These are phyloP conservation scores for Solanum tacnaense DNA, from an alignment of 257 asterid genomes.

Conservation along the genomic window DNA sequence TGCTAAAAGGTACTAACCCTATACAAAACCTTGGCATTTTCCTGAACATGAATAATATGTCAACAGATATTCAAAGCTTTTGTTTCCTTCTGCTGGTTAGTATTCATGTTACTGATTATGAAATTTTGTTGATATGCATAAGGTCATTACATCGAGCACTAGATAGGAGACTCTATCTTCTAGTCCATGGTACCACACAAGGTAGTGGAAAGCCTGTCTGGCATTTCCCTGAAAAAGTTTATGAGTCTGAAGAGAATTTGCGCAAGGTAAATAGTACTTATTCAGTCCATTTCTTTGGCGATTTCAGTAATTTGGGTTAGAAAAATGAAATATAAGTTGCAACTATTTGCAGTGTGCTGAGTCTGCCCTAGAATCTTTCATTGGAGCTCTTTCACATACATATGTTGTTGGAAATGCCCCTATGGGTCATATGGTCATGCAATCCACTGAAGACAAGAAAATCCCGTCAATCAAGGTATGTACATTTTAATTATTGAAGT, in stretches of 20 bases:
- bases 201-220: constrained; percentile 50
- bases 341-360: constrained; percentile 70
- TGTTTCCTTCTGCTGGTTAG: neutral
- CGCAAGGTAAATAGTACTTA: constrained; percentile 43
- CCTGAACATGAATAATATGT: neutral
- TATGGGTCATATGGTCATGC: constrained; percentile 53
- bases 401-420: constrained; percentile 94
- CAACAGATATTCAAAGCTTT: neutral
- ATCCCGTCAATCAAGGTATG: constrained; percentile 41
- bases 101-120: neutral
- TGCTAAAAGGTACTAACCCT: neutral
- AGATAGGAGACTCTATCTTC: constrained; percentile 85
- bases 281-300: neutral
- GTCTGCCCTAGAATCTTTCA: constrained; percentile 66
- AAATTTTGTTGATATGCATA: constrained; percentile 7
- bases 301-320: neutral
- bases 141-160: constrained; percentile 91
- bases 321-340: neutral
- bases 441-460: constrained; percentile 23
- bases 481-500: neutral
- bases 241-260: constrained; percentile 60
- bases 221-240: constrained; percentile 90
- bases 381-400: constrained; percentile 70
- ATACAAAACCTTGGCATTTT: neutral
- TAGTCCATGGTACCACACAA: constrained; percentile 42